phyloP scores from a whole-genome alignment of 1,284 basidiomycete genomes.

The Sporisorium reilianum region DNA sequence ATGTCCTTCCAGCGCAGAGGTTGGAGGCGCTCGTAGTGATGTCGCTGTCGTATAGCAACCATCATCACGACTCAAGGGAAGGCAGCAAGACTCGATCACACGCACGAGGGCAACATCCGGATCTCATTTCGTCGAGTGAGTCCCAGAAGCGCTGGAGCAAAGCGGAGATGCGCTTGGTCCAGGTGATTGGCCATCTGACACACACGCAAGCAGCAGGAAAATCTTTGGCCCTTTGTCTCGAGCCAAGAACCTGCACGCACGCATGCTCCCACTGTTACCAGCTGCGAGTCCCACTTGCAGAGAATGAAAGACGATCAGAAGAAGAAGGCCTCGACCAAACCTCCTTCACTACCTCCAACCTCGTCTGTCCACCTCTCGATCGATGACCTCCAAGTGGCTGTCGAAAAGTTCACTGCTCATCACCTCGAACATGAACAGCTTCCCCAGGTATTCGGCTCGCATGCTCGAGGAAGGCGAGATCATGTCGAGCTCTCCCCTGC shows the following conservation, averaged over 20 bases:
- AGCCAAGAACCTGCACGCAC: not conserved
- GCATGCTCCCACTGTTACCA: too few relatives aligned
- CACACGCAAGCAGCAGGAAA: not conserved
- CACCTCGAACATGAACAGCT: not conserved
- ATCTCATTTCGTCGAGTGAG: not conserved
- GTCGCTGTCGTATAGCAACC: not conserved
- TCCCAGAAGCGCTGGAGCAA: not conserved
- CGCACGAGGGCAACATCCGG: not conserved
- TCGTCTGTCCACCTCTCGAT: not conserved
- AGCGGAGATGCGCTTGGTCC: not conserved
- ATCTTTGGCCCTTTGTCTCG: not conserved
- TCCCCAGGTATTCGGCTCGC: not conserved
- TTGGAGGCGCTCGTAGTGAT: too few relatives aligned
- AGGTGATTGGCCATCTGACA: not conserved
- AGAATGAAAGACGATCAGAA: too few relatives aligned
- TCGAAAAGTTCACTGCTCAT: slow-evolving; percentile 3
- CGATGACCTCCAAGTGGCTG: not conserved
- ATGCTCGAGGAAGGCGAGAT: slow-evolving; percentile 3
- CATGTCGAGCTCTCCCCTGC: not conserved
- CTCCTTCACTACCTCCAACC: too few relatives aligned
- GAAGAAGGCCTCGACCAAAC: too few relatives aligned
- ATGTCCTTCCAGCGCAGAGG: not conserved
- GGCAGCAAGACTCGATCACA: not conserved
- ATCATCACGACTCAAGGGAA: too few relatives aligned
- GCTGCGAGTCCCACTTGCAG: too few relatives aligned